These are phyloP conservation scores for Hypoxylon rubiginosum DNA, from an alignment of 2,329 filamentous ascomycete species.

Conservation along the genomic window DNA sequence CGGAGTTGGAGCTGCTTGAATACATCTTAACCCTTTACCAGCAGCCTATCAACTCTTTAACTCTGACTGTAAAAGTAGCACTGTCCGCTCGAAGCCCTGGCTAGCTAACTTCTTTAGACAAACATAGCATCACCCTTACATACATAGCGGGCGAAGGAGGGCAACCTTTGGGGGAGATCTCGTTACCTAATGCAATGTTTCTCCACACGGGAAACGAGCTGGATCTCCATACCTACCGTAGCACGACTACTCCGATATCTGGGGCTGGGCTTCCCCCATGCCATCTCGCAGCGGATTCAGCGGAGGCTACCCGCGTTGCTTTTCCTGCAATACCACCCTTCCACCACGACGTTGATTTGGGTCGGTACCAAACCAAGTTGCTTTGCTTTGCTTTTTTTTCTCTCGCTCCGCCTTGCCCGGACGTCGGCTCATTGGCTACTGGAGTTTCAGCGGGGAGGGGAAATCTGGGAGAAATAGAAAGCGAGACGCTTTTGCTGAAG, in stretches of 20 bases:
- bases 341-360: slow-evolving; percentile 1
- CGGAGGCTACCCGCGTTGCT: slow-evolving; percentile 10
- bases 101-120: neutral
- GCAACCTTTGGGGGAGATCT: too few species aligned
- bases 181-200: too few species aligned
- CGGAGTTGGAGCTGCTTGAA: too few species aligned
- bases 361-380: neutral
- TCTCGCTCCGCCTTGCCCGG: neutral
- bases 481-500: neutral
- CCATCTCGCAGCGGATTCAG: slow-evolving; percentile 19
- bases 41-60: too few species aligned
- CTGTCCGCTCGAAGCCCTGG: slow-evolving; percentile 5
- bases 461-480: neutral
- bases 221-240: too few species aligned
- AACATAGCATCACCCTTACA: neutral
- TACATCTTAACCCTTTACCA: too few species aligned
- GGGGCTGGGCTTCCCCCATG: neutral
- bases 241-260: neutral
- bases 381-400: too few species aligned
- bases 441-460: slow-evolving; percentile 5
- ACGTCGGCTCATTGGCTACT: neutral
- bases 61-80: neutral
- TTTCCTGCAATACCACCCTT: slow-evolving; percentile 9
- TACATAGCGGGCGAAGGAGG: slow-evolving; percentile 11
- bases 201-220: too few species aligned